phyloP scores from a whole-genome alignment of 2,329 filamentous ascomycete genomes.

The Fonsecaea multimorphosa region DNA sequence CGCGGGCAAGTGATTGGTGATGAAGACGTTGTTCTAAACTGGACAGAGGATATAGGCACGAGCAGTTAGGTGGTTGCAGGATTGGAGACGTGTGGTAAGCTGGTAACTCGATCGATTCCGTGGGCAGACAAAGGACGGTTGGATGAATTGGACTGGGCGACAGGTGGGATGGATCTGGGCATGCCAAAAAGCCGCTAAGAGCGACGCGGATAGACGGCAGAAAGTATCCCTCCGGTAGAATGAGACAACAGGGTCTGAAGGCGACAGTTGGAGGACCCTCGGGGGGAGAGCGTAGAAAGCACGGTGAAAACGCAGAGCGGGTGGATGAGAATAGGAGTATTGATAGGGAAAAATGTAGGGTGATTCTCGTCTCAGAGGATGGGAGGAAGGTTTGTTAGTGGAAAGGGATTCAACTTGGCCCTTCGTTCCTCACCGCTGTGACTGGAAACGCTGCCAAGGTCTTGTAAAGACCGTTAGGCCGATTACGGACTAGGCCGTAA shows the following conservation, averaged over 20 bases:
- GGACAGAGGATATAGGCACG: conserved; percentile 3
- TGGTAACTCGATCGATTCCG: conserved; percentile 30
- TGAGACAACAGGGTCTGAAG: background rate
- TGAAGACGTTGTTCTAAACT: conserved; percentile 1
- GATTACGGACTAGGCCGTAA: too few relatives aligned
- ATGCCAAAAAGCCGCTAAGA: conserved; percentile 15
- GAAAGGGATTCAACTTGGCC: too few relatives aligned
- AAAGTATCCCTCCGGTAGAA: background rate
- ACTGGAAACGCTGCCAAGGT: too few relatives aligned
- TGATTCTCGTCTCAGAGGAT: conserved; percentile 1
- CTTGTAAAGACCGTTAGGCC: too few relatives aligned
- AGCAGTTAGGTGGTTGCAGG: conserved; percentile 15
- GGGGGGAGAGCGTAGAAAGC: background rate
- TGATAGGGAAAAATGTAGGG: conserved; percentile 6
- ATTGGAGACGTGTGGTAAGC: background rate
- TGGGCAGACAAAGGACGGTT: background rate
- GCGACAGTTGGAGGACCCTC: background rate
- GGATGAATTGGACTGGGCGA: conserved; percentile 9
- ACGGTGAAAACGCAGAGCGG: background rate
- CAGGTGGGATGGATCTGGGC: conserved; percentile 5
- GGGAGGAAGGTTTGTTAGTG: conserved; percentile 11
- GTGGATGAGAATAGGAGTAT: conserved; percentile 7
- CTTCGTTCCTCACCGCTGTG: too few relatives aligned
- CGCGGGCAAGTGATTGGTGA: background rate
- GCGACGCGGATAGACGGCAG: conserved; percentile 9